These are phyloP conservation scores for Apiotrichum sp. DNA, from an alignment of 1,284 basidiomycete genomes.

Conservation along the genomic window DNA sequence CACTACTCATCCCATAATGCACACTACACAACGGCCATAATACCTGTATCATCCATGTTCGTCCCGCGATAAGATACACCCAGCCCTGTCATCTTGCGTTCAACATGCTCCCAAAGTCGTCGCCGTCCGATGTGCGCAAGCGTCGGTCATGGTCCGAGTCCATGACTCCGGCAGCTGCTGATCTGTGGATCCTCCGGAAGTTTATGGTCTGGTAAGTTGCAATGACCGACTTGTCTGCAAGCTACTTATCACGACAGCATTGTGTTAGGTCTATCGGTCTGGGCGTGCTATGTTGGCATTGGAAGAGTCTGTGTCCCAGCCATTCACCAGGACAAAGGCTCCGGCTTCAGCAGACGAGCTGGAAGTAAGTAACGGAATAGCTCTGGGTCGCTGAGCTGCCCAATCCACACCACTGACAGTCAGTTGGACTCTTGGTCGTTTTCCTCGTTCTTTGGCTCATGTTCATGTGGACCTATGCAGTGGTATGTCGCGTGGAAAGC, in stretches of 20 bases:
- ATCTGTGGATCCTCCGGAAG: constrained; percentile 31
- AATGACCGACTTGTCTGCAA: too few species aligned
- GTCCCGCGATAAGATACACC: too few species aligned
- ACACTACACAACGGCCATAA: too few species aligned
- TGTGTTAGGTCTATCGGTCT: constrained; percentile 30
- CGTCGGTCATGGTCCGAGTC: neutral
- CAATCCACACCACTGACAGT: neutral
- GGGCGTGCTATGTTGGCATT: constrained; percentile 62
- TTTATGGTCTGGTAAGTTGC: constrained; percentile 25
- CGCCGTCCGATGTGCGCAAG: neutral
- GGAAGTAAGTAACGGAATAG: constrained; percentile 54
- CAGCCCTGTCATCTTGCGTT: too few species aligned
- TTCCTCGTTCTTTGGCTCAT: constrained; percentile 61
- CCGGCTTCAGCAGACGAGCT: constrained; percentile 50
- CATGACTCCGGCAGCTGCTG: neutral
- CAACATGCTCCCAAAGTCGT: too few species aligned
- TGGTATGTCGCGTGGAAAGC: constrained; percentile 21
- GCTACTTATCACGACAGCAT: constrained; percentile 17
- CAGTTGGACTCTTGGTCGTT: constrained; percentile 58
- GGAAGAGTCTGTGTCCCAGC: constrained; percentile 61
- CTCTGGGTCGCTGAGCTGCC: neutral
- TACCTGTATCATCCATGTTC: too few species aligned
- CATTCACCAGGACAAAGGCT: constrained; percentile 50
- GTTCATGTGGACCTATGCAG: constrained; percentile 65
- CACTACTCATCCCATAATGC: too few species aligned